Evolutionary conservation across 2,329 filamentous ascomycete species (phyloP).

Genomic region (Exophiala sp.): DNA sequence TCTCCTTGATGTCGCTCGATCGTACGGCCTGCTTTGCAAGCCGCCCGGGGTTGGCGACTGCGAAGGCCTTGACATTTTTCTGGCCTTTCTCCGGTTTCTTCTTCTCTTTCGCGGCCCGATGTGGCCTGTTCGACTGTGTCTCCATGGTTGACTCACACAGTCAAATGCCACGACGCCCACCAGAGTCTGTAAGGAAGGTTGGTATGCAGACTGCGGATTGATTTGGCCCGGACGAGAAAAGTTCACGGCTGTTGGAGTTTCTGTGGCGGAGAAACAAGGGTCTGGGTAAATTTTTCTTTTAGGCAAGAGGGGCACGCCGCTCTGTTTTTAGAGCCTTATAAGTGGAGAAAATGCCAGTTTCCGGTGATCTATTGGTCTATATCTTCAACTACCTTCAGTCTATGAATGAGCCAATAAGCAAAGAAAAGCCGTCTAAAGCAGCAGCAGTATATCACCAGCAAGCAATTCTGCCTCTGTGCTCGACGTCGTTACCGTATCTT

Average conservation of each 20-base stretch:
- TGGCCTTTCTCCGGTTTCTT: conserved; percentile 63
- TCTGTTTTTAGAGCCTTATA: background rate
- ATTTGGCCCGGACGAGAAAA: background rate
- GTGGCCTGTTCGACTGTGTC: conserved; percentile 75
- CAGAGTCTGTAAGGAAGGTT: background rate
- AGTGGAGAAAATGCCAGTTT: background rate
- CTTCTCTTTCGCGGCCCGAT: conserved; percentile 84
- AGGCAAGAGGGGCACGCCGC: background rate
- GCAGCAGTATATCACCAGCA: too few relatives aligned
- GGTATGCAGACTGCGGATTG: background rate
- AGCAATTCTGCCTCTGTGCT: too few relatives aligned
- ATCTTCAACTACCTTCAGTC: too few relatives aligned
- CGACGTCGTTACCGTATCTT: too few relatives aligned
- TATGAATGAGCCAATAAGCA: too few relatives aligned
- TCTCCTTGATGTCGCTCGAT: conserved; percentile 65
- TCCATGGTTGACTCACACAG: conserved; percentile 56
- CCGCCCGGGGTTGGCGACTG: conserved; percentile 73
- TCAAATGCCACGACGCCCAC: conserved; percentile 12
- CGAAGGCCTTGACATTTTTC: conserved; percentile 87
- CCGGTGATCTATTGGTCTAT: too few relatives aligned
- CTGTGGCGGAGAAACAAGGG: background rate
- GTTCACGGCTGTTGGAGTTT: background rate
- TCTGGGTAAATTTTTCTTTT: background rate
- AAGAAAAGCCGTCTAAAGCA: too few relatives aligned
- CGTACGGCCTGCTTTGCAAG: conserved; percentile 61